phyloP scores from a whole-genome alignment of 1,139 yeast species.

The Pichia sp. region DNA sequence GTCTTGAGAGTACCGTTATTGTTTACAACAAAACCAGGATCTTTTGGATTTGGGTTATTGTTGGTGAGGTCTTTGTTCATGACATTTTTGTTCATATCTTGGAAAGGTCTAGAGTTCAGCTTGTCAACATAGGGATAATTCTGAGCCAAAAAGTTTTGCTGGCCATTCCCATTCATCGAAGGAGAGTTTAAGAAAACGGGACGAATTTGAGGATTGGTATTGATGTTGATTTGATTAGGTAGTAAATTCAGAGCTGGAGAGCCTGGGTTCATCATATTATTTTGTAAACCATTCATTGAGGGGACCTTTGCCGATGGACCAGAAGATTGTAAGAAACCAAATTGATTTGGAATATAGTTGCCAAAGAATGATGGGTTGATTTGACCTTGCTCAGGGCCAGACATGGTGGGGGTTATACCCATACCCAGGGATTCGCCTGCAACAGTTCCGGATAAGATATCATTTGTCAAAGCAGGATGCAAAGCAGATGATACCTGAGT shows the following conservation, averaged over 20 bases:
- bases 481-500: constrained; percentile 1
- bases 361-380: constrained; percentile 9
- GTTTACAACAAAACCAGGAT: constrained; percentile 2
- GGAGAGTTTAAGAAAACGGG: constrained; percentile 6
- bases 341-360: constrained; percentile 14
- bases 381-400: constrained; percentile 3
- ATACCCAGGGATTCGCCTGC: constrained; percentile 27
- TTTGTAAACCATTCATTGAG: constrained; percentile 12
- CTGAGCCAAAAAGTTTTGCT: background rate
- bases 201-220: constrained; percentile 7
- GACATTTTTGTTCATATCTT: background rate
- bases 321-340: constrained; percentile 12
- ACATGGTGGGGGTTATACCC: constrained; percentile 20
- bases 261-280: constrained; percentile 2
- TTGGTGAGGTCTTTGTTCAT: background rate
- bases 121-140: constrained; percentile 2
- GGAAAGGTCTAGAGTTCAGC: background rate
- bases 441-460: constrained; percentile 25
- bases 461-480: constrained; percentile 26
- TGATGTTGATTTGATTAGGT: constrained; percentile 10
- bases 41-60: constrained; percentile 4
- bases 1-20: constrained; percentile 9
- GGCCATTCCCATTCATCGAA: background rate
- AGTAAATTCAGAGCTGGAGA: constrained; percentile 7
- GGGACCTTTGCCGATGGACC: constrained; percentile 5